Evolutionary conservation across 495 filamentous ascomycete genomes (phyloP), one percentile per base, ranked within the genome.

Genomic region (Xylaria grammica): DNA sequence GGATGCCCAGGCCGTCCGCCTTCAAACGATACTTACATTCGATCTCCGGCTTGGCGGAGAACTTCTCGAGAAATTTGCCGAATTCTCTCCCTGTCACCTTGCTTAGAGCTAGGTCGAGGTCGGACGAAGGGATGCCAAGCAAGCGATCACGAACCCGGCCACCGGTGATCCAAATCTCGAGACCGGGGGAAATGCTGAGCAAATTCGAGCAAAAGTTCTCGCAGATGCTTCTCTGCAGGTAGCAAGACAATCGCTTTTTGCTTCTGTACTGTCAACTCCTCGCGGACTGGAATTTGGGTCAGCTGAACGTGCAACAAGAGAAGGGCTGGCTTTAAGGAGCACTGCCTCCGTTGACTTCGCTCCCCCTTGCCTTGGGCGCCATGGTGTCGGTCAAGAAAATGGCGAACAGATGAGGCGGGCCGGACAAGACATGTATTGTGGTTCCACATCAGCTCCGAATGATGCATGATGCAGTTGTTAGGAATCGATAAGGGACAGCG

Each of bases 121-220:
- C 50, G 3, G 50, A 30, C 17, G 50, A 54, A 54, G 22, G 50
- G 27, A 32, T 54, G 13, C 50, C 50, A 19, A 54, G 32, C 15
- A 54, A 26, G 2, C 50, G 50, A n/a, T 54, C 50, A 5, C 50
- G 50, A 32, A 54, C 50, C 50, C 50, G 32, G 50, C 50, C 50
- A 32, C 50, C 50, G 2, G 50, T 36, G 50, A 54, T 54, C 50
- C 50, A 54, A 4, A 54, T 54, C 50, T 54, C 50, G 17, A 54
- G 32, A 17, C 50, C n/a, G 4, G 50, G 45, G 50, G 8, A 54
- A 30, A 36, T 54, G 24, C 27, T 54, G 24, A n/a, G 24, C 24
- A 26, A 22, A 54, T 19, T 29, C 50, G 24, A 54, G 50, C 24
- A 54, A 34, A 32, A 54, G 27, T 17, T 32, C 50, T 7, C 50